Percentiles rank a stretch among this genome's conserved stretches.
These are phyloP conservation scores for Lepiota venenata DNA, from an alignment of 768 basidiomycete species.

Conservation along the genomic window DNA sequence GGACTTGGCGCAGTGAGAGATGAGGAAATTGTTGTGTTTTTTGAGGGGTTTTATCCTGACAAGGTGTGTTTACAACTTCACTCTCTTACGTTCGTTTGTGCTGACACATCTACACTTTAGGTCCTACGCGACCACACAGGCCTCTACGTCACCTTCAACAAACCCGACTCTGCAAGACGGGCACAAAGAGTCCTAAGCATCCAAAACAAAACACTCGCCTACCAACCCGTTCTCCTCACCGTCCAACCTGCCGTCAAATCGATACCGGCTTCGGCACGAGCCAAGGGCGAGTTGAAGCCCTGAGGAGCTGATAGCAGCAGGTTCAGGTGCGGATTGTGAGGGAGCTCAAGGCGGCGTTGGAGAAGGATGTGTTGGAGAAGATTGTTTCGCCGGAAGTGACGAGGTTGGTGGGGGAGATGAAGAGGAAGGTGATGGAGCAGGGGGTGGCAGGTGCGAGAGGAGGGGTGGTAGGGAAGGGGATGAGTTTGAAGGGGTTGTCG, in stretches of 20 bases:
- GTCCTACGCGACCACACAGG: constrained; percentile 67
- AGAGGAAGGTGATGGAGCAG: constrained; percentile 27
- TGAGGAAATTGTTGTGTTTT: constrained; percentile 65
- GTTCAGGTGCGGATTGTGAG: constrained; percentile 54
- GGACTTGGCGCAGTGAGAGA: constrained; percentile 49
- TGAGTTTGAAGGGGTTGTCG: constrained; percentile 43
- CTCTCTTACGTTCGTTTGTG: constrained; percentile 9
- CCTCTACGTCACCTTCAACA: constrained; percentile 81
- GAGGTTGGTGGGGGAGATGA: constrained; percentile 51
- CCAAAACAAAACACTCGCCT: constrained; percentile 25
- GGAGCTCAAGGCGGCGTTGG: constrained; percentile 53
- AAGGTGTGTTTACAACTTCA: constrained; percentile 40
- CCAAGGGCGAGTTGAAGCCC: constrained; percentile 36
- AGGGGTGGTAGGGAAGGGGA: constrained; percentile 24
- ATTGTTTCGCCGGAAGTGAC: constrained; percentile 53
- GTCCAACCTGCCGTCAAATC: constrained; percentile 38
- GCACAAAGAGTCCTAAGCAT: constrained; percentile 62
- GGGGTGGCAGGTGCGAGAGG: constrained; percentile 11
- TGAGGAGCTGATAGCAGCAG: constrained; percentile 45
- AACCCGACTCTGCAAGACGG: constrained; percentile 57
- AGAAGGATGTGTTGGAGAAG: constrained; percentile 64
- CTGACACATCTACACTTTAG: constrained; percentile 34
- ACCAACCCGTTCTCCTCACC: constrained; percentile 56
- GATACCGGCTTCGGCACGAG: constrained; percentile 21
- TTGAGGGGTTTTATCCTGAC: constrained; percentile 68